Evolutionary conservation across 2,329 filamentous ascomycete species (phyloP).

Genomic region (Domatiomyces globalis): DNA sequence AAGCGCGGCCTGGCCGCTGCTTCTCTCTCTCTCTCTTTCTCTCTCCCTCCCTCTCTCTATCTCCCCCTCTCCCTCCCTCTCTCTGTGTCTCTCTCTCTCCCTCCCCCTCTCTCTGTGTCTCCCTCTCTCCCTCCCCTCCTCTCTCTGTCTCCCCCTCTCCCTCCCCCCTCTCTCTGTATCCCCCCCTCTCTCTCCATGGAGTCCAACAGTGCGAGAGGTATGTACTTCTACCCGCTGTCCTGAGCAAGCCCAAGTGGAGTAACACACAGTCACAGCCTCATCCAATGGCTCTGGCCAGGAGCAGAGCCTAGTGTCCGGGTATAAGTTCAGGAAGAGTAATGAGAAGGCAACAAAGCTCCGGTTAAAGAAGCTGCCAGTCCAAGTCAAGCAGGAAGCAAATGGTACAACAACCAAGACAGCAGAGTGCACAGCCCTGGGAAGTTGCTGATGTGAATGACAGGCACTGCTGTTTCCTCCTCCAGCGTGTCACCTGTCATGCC

Average conservation of each 20-base stretch:
- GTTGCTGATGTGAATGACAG: background rate
- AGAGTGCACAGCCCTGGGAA: background rate
- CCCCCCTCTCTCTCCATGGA: background rate
- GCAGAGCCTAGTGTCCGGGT: slow-evolving; percentile 30
- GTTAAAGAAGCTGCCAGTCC: slow-evolving; percentile 27
- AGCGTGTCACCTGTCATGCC: slow-evolving; percentile 31
- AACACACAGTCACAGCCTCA: background rate
- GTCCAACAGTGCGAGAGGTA: background rate
- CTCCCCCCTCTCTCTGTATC: no score
- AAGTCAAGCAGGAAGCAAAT: slow-evolving; percentile 24
- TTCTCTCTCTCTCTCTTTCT: background rate
- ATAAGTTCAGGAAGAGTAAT: slow-evolving; percentile 32
- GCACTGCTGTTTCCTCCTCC: slow-evolving; percentile 15
- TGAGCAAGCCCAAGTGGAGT: background rate
- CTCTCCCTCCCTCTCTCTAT: background rate
- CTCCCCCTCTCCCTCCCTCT: no score
- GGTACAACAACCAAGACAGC: slow-evolving; percentile 4
- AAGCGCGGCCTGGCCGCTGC: no score
- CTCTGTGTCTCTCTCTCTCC: no score
- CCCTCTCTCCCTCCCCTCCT: no score
- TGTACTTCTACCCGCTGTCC: background rate
- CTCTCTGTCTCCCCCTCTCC: no score
- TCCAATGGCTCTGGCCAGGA: slow-evolving; percentile 7
- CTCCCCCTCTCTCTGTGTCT: no score
- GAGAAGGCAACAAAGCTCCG: slow-evolving; percentile 32